Percentiles rank a stretch among this genome's conserved stretches.
Conservation (phyloP, 2,329 filamentous ascomycete species). For the Grosmannia penicillata region DNA sequence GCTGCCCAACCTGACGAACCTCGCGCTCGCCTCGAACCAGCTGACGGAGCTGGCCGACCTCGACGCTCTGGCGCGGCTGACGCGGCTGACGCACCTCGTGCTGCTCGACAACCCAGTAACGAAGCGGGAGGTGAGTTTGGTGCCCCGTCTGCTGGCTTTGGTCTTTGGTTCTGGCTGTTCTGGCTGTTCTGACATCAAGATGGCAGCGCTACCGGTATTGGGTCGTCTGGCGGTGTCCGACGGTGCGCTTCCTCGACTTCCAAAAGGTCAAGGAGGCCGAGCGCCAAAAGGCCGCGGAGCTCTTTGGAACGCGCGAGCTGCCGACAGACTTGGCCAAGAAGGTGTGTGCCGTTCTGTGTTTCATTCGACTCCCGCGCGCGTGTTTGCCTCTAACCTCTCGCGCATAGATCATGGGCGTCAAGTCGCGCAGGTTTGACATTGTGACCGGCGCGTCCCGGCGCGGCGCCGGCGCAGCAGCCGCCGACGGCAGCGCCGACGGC, state of each 20-base stretch:
- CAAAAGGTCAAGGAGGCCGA: slow-evolving; percentile 81
- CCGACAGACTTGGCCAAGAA: slow-evolving; percentile 69
- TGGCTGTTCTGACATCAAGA: no score
- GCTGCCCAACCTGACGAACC: slow-evolving; percentile 66
- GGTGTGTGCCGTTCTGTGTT: slow-evolving; percentile 21
- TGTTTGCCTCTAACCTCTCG: not conserved
- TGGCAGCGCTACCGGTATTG: slow-evolving; percentile 78
- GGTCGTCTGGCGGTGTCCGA: slow-evolving; percentile 75
- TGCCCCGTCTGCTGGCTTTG: no score
- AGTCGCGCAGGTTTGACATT: slow-evolving; percentile 60
- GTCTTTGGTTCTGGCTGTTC: no score
- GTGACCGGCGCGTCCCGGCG: slow-evolving; percentile 25
- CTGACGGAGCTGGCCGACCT: slow-evolving; percentile 74
- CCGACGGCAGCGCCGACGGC: slow-evolving; percentile 18
- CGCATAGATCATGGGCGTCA: slow-evolving; percentile 61
- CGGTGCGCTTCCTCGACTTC: slow-evolving; percentile 83
- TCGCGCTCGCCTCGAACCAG: slow-evolving; percentile 75
- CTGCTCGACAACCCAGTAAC: slow-evolving; percentile 80
- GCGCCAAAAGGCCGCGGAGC: slow-evolving; percentile 56
- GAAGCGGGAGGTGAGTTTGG: slow-evolving; percentile 68
- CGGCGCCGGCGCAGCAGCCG: slow-evolving; percentile 13
- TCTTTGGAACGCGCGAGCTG: slow-evolving; percentile 68
- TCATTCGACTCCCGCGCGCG: no score
- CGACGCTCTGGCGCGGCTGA: slow-evolving; percentile 59
- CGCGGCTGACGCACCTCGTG: slow-evolving; percentile 62